Evolutionary conservation across 768 basidiomycete genomes (phyloP).

Genomic region (Mrakia blollopis): DNA sequence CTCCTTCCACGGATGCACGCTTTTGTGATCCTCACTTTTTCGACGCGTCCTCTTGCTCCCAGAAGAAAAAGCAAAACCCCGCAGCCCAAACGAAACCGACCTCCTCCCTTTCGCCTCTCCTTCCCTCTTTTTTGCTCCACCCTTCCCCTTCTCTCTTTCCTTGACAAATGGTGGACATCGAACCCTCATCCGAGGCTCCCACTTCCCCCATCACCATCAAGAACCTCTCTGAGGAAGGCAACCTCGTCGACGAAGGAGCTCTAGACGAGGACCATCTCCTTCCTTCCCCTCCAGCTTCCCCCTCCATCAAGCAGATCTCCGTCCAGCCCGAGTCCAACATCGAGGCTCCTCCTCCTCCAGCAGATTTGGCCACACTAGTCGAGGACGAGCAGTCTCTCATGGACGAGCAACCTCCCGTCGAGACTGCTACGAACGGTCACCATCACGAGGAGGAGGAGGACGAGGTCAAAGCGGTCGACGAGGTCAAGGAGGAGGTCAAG

Average conservation of each 20-base stretch:
- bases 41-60: neutral
- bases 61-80: neutral
- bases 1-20: neutral
- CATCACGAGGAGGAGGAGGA: neutral
- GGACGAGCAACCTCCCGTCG: constrained; percentile 1
- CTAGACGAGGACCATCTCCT: neutral
- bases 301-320: neutral
- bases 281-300: neutral
- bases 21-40: neutral
- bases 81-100: neutral
- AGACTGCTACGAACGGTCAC: no score
- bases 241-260: neutral
- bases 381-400: neutral
- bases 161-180: neutral
- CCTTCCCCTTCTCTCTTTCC: neutral
- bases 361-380: no score
- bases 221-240: neutral
- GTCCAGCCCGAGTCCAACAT: neutral
- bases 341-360: no score
- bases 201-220: neutral
- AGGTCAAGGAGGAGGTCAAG: neutral
- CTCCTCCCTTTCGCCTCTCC: neutral
- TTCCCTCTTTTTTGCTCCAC: neutral
- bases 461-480: constrained; percentile 2
- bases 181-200: neutral